These are phyloP conservation scores for Scytalidium lignicola DNA, from an alignment of 2,329 filamentous ascomycete genomes.

Conservation along the genomic window DNA sequence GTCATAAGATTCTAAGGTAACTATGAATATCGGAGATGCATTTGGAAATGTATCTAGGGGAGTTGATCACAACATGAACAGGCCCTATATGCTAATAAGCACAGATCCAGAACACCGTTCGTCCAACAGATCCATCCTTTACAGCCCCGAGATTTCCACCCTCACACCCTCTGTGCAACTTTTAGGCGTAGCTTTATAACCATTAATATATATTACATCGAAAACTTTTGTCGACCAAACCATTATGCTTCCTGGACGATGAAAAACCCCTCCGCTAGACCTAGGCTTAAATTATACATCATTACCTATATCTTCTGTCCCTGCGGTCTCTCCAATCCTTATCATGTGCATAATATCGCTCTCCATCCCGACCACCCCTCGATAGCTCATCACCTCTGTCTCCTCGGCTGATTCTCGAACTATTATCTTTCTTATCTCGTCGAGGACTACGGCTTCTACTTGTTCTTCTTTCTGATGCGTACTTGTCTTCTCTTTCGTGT, in stretches of 20 bases:
- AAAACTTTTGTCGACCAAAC: not conserved
- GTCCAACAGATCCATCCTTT: too few relatives aligned
- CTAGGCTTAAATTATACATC: slow-evolving; percentile 1
- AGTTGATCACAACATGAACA: too few relatives aligned
- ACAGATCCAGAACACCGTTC: too few relatives aligned
- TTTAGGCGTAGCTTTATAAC: too few relatives aligned
- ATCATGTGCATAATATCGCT: slow-evolving; percentile 18
- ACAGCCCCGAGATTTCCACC: too few relatives aligned
- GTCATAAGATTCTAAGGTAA: too few relatives aligned
- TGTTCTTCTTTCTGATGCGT: slow-evolving; percentile 19
- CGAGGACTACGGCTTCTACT: slow-evolving; percentile 28
- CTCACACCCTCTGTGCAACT: too few relatives aligned
- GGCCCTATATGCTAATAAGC: too few relatives aligned
- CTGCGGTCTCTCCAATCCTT: slow-evolving; percentile 12
- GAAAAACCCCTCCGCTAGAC: not conserved
- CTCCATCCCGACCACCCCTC: slow-evolving; percentile 9
- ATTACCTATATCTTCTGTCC: slow-evolving; percentile 18
- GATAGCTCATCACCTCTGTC: slow-evolving; percentile 7
- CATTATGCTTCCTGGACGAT: not conserved
- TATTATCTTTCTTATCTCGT: slow-evolving; percentile 12
- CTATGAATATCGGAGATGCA: too few relatives aligned
- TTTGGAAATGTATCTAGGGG: too few relatives aligned
- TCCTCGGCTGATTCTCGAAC: slow-evolving; percentile 15
- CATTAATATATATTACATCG: too few relatives aligned
- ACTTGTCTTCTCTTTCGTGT: slow-evolving; percentile 35